These are phyloP conservation scores for Dactylellina haptotyla DNA, from an alignment of 2,329 filamentous ascomycete genomes.

Conservation along the genomic window DNA sequence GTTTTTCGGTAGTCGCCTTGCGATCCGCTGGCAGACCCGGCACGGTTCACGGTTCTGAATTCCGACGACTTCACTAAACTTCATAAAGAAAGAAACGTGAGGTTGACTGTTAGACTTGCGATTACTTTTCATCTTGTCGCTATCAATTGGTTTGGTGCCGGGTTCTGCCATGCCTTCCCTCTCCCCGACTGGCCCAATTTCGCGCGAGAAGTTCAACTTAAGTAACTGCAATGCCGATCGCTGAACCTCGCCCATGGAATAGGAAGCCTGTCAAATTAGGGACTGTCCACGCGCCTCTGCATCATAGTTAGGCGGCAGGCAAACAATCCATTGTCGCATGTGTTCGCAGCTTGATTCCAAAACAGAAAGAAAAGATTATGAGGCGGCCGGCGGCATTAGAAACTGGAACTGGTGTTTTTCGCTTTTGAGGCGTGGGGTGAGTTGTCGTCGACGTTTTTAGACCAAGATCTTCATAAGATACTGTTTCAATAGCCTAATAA, in stretches of 20 bases:
- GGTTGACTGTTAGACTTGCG: no score
- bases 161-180: constrained; percentile 13
- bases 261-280: constrained; percentile 39
- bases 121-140: no score
- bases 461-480: constrained; percentile 37
- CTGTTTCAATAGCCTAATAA: constrained; percentile 42
- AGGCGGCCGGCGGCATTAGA: constrained; percentile 24
- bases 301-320: constrained; percentile 8
- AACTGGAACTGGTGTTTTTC: neutral
- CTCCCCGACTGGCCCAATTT: constrained; percentile 44
- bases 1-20: constrained; percentile 23
- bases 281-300: constrained; percentile 9
- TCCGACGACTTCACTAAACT: constrained; percentile 13
- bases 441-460: constrained; percentile 31
- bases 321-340: constrained; percentile 27
- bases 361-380: constrained; percentile 16
- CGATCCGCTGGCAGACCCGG: constrained; percentile 27
- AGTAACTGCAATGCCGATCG: constrained; percentile 51
- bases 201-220: constrained; percentile 21
- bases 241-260: constrained; percentile 29
- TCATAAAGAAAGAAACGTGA: constrained; percentile 5
- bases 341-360: constrained; percentile 31
- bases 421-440: constrained; percentile 30
- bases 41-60: constrained; percentile 27
- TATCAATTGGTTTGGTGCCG: constrained; percentile 12